A percentile compares a stretch with the other conserved stretches of the same genome.
Evolutionary conservation across 768 basidiomycete genomes (phyloP).

Genomic region (Lentinula aciculospora): DNA sequence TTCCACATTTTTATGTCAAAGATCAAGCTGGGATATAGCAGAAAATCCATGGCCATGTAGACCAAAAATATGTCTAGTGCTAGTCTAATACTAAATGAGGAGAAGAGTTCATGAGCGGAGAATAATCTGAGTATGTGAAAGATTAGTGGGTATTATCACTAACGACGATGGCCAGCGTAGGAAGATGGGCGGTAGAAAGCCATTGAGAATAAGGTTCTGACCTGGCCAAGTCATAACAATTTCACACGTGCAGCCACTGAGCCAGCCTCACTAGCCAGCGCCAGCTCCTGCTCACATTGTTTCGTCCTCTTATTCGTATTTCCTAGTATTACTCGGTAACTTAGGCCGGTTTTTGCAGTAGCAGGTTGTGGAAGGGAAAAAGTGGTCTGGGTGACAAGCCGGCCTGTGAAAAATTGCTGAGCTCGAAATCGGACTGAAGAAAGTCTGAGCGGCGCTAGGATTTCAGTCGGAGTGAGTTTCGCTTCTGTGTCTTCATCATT

Average conservation of each 20-base stretch:
- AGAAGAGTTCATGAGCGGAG: too few relatives aligned
- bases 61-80: too few relatives aligned
- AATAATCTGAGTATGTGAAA: too few relatives aligned
- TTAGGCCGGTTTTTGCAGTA: neutral
- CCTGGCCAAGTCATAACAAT: neutral
- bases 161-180: neutral
- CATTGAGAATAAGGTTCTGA: constrained; percentile 3
- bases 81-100: too few relatives aligned
- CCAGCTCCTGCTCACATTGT: neutral
- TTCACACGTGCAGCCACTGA: constrained; percentile 4
- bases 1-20: neutral
- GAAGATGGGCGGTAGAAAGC: neutral
- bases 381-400: neutral
- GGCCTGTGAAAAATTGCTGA: constrained; percentile 5
- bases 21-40: neutral
- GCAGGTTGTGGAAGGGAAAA: constrained; percentile 6
- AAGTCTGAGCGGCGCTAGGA: constrained; percentile 8
- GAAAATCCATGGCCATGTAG: too few relatives aligned
- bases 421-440: constrained; percentile 6
- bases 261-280: neutral
- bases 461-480: constrained; percentile 3
- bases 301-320: neutral
- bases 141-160: too few relatives aligned
- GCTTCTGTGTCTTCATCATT: neutral
- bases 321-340: neutral